Evolutionary conservation across 352 stramenopile genomes (phyloP).

Genomic region (Achlya hypogyna): DNA sequence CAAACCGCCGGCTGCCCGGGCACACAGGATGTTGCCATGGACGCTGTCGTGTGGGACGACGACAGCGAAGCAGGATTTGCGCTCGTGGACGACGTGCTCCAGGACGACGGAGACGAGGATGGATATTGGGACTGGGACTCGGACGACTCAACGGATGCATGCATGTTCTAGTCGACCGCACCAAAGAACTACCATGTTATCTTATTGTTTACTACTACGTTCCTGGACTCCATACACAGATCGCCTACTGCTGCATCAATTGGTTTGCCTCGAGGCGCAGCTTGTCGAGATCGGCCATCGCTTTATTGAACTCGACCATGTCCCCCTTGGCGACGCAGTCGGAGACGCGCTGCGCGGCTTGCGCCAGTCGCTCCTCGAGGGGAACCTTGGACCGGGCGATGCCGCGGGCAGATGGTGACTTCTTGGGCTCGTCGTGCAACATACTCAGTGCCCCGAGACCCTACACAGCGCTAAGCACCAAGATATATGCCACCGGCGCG

Average conservation of each 20-base stretch:
- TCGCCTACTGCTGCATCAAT: slow-evolving; percentile 48
- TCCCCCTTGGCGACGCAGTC: slow-evolving; percentile 69
- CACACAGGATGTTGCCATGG: neutral
- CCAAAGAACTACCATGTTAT: neutral
- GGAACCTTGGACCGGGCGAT: neutral
- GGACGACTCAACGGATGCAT: neutral
- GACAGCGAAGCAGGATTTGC: neutral
- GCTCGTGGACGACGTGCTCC: neutral
- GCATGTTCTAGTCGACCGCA: neutral
- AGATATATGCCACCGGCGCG: neutral
- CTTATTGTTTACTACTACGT: neutral
- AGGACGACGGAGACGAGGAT: neutral
- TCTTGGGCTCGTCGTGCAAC: neutral
- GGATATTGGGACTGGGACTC: neutral
- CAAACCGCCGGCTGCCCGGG: neutral
- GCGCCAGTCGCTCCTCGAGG: slow-evolving; percentile 57
- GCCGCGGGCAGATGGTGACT: too few relatives aligned
- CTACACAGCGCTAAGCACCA: neutral
- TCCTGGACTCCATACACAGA: neutral
- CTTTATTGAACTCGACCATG: slow-evolving; percentile 72
- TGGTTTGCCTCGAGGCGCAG: slow-evolving; percentile 70
- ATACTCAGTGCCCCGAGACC: neutral
- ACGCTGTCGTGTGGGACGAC: neutral
- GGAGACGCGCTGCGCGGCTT: slow-evolving; percentile 54
- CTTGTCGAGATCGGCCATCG: slow-evolving; percentile 72